Conservation (phyloP, 352 stramenopile genomes). For the Globisporangium apiculatum region DNA sequence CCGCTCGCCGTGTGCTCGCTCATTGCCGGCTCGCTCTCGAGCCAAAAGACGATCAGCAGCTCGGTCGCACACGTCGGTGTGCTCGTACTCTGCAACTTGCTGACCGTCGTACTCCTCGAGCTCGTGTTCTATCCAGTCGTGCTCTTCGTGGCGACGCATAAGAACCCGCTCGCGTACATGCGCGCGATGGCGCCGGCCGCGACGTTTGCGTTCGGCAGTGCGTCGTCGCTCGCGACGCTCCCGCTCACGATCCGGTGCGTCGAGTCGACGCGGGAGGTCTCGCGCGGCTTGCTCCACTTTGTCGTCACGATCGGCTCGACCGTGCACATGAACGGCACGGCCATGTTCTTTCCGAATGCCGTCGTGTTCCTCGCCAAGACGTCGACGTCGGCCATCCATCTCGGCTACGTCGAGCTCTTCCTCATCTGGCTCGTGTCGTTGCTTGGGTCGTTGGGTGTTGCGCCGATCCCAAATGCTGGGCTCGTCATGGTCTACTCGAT, state of each 20-base stretch:
- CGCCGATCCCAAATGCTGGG: slow-evolving; percentile 60
- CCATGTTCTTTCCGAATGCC: slow-evolving; percentile 63
- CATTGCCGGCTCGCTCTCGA: slow-evolving; percentile 51
- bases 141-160: slow-evolving; percentile 32
- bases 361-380: slow-evolving; percentile 65
- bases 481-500: slow-evolving; percentile 75
- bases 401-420: slow-evolving; percentile 40
- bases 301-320: slow-evolving; percentile 66
- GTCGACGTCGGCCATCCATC: slow-evolving; percentile 20
- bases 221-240: slow-evolving; percentile 60
- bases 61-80: slow-evolving; percentile 45
- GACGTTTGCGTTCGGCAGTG: slow-evolving; percentile 59
- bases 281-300: slow-evolving; percentile 48
- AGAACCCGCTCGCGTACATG: slow-evolving; percentile 58
- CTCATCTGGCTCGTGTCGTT: slow-evolving; percentile 60
- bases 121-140: slow-evolving; percentile 49
- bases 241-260: slow-evolving; percentile 63
- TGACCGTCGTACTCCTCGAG: slow-evolving; percentile 40
- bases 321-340: slow-evolving; percentile 72
- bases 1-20: slow-evolving; percentile 64
- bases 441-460: slow-evolving; percentile 48
- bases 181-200: slow-evolving; percentile 49
- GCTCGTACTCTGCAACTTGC: slow-evolving; percentile 43
- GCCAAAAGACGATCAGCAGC: slow-evolving; percentile 31
- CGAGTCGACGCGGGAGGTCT: slow-evolving; percentile 49